Percentiles rank a stretch among this genome's conserved stretches.
Evolutionary conservation across 1,284 basidiomycete species (phyloP).

Genomic region (Hemileia vastatrix): DNA sequence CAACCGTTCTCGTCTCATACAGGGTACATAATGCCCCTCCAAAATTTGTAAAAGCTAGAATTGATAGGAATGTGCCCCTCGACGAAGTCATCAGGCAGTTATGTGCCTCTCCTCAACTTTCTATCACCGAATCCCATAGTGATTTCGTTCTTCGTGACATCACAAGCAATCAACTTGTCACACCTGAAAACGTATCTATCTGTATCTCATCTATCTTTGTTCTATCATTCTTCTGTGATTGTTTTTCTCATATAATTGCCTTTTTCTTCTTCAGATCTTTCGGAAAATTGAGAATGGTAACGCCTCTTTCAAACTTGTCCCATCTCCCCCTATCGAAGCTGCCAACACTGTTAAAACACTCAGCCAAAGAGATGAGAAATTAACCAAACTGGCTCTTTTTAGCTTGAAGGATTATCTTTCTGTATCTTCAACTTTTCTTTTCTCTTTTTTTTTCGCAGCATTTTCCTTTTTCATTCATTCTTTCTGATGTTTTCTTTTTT

Average conservation of each 20-base stretch:
- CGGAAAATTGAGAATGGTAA: conserved; percentile 19
- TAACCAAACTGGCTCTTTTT: conserved; percentile 27
- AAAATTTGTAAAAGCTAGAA: conserved; percentile 32
- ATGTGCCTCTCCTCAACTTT: conserved; percentile 52
- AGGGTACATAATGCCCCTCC: background rate
- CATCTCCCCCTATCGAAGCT: conserved; percentile 69
- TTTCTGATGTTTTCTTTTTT: conserved; percentile 61
- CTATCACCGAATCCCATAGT: conserved; percentile 67
- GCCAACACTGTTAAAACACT: conserved; percentile 68
- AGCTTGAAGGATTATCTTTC: conserved; percentile 24
- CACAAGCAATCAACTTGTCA: conserved; percentile 77
- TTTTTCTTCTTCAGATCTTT: background rate
- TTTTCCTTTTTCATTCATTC: background rate
- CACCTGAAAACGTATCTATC: conserved; percentile 62
- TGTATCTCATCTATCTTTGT: too few species aligned
- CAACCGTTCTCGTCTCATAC: conserved; percentile 18
- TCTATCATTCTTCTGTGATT: too few species aligned
- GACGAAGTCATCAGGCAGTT: conserved; percentile 42
- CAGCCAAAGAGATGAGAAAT: conserved; percentile 54
- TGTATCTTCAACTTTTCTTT: too few species aligned
- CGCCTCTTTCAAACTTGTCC: conserved; percentile 56
- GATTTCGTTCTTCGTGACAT: conserved; percentile 72
- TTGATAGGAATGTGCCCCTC: conserved; percentile 37
- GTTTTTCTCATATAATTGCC: too few species aligned
- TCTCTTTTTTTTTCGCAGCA: background rate